Conservation (phyloP, 2,329 filamentous ascomycete genomes). For the Neofusicoccum parvum region DNA sequence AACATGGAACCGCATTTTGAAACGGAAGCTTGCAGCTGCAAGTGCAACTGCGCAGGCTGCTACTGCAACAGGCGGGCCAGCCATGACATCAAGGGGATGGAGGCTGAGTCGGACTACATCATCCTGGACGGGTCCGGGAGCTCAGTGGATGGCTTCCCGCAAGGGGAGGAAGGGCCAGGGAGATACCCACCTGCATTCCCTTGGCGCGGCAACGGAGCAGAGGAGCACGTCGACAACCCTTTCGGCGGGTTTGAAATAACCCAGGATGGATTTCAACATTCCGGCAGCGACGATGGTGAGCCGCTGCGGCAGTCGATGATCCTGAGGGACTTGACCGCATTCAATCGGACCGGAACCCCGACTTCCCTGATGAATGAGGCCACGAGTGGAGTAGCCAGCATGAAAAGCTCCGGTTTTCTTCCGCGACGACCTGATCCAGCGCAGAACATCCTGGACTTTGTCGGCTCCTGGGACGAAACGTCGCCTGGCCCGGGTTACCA, state of each 20-base stretch:
- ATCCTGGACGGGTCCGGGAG: background rate
- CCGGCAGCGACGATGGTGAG: background rate
- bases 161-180: background rate
- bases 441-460: conserved; percentile 1
- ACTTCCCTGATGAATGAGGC: conserved; percentile 12
- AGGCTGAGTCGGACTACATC: background rate
- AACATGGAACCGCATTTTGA: background rate
- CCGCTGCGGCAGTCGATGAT: conserved; percentile 9
- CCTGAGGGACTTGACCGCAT: background rate
- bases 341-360: conserved; percentile 8
- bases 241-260: conserved; percentile 14
- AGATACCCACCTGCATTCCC: background rate
- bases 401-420: conserved; percentile 15
- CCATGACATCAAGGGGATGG: background rate
- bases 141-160: background rate
- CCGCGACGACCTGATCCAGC: background rate
- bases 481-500: background rate
- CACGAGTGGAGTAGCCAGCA: conserved; percentile 10
- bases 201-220: background rate
- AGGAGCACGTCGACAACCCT: conserved; percentile 5
- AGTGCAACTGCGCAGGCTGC: conserved; percentile 5
- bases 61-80: background rate
- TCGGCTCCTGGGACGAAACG: conserved; percentile 13
- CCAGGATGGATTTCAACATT: conserved; percentile 3
- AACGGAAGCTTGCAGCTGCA: background rate